Evolutionary conservation across 768 basidiomycete genomes (phyloP).

Genomic region (Calocybe cyanea): DNA sequence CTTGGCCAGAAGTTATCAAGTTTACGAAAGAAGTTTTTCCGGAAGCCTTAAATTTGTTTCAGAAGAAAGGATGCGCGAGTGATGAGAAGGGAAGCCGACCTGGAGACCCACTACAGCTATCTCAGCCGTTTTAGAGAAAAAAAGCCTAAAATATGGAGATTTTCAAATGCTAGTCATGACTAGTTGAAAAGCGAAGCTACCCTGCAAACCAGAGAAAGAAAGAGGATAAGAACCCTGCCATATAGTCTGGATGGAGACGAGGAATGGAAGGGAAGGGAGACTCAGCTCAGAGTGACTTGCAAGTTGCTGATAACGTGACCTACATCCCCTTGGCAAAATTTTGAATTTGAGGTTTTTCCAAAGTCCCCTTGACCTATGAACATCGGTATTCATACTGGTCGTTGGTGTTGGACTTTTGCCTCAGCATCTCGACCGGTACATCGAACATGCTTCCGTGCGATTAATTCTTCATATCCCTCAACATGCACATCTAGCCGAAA

Average conservation of each 20-base stretch:
- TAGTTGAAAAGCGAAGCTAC: conserved; percentile 16
- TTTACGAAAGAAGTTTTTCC: conserved; percentile 96
- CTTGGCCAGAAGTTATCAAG: conserved; percentile 84
- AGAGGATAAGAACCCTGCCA: conserved; percentile 39
- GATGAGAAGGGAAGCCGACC: conserved; percentile 32
- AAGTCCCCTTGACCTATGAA: no score
- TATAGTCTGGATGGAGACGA: conserved; percentile 12
- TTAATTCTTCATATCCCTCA: no score
- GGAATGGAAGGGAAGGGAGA: background rate
- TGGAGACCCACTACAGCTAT: conserved; percentile 91
- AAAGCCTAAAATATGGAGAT: conserved; percentile 56
- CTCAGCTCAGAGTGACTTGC: background rate
- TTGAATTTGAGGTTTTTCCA: background rate
- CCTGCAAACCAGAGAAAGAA: conserved; percentile 45
- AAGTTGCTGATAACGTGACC: background rate
- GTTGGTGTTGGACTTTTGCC: no score
- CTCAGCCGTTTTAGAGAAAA: conserved; percentile 86
- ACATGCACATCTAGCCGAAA: no score
- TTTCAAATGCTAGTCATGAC: background rate
- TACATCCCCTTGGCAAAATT: background rate
- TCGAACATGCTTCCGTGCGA: no score
- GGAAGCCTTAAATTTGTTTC: conserved; percentile 56
- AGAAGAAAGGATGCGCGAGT: background rate
- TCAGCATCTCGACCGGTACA: no score
- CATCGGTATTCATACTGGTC: no score